Evolutionary conservation across 75 land plant genomes (phyloP).

Genomic region (Cupressus sempervirens): DNA sequence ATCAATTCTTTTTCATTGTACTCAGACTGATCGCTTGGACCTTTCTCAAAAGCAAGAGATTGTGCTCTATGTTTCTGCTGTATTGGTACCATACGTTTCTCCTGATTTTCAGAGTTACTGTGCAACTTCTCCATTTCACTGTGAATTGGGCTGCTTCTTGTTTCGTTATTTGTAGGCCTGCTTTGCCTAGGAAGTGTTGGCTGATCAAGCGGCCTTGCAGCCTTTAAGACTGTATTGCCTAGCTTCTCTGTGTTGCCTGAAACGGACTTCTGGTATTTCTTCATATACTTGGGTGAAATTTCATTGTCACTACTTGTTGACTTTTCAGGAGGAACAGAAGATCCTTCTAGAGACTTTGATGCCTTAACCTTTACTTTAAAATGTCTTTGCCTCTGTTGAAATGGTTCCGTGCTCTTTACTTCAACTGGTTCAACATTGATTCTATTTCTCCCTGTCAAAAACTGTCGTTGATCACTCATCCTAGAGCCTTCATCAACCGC

Average conservation of each 20-base stretch:
- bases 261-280: slow-evolving; percentile 9
- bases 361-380: slow-evolving; percentile 53
- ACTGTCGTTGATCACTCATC: slow-evolving; percentile 18
- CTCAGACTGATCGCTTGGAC: slow-evolving; percentile 3
- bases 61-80: slow-evolving; percentile 13
- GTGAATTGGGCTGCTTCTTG: not conserved
- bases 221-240: slow-evolving; percentile 17
- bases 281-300: slow-evolving; percentile 25
- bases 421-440: slow-evolving; percentile 8
- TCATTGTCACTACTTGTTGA: slow-evolving; percentile 20
- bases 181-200: not conserved
- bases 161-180: not conserved
- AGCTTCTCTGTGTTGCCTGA: slow-evolving; percentile 20
- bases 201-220: slow-evolving; percentile 11
- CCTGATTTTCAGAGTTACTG: slow-evolving; percentile 4
- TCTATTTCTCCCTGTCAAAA: slow-evolving; percentile 14
- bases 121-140: slow-evolving; percentile 8
- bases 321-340: slow-evolving; percentile 18
- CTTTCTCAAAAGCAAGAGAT: not conserved
- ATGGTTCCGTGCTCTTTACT: slow-evolving; percentile 11
- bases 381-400: slow-evolving; percentile 27
- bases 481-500: slow-evolving; percentile 11
- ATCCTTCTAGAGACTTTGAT: slow-evolving; percentile 34
- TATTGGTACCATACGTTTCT: slow-evolving; percentile 1
- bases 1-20: slow-evolving; percentile 41